Evolutionary conservation across 371 early-diverging fungal genomes (phyloP).

Genomic region (Rhizomucor pusillus): DNA sequence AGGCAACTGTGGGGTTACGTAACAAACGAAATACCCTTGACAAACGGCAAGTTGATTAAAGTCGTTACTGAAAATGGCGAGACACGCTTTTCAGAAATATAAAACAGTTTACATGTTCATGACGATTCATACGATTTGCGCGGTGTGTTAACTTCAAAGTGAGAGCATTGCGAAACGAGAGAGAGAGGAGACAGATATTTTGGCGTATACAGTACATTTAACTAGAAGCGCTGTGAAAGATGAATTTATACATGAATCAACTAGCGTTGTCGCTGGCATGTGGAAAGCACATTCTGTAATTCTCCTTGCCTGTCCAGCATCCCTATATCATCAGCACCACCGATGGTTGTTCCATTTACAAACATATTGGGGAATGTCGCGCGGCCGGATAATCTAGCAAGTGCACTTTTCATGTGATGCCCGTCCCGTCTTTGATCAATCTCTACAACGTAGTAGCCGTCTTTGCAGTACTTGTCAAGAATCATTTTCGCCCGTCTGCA

Average conservation of each 20-base stretch:
- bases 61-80: constrained; percentile 49
- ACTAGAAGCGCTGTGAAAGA: no score
- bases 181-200: background rate
- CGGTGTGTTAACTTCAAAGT: background rate
- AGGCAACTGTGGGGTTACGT: constrained; percentile 58
- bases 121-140: background rate
- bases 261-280: no score
- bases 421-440: constrained; percentile 33
- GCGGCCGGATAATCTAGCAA: constrained; percentile 30
- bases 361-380: constrained; percentile 49
- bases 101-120: background rate
- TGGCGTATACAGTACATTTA: background rate
- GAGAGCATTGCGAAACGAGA: background rate
- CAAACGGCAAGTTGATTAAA: constrained; percentile 57
- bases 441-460: constrained; percentile 29
- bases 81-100: constrained; percentile 49
- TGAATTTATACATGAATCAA: no score
- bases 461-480: constrained; percentile 38
- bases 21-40: constrained; percentile 32
- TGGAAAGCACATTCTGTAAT: background rate
- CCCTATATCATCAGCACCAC: constrained; percentile 39
- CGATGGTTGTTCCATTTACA: constrained; percentile 37
- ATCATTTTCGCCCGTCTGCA: constrained; percentile 53
- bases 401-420: constrained; percentile 26
- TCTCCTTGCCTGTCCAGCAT: constrained; percentile 1